These are phyloP conservation scores for Pulveroboletus sp. DNA, from an alignment of 768 basidiomycete genomes.

Conservation along the genomic window DNA sequence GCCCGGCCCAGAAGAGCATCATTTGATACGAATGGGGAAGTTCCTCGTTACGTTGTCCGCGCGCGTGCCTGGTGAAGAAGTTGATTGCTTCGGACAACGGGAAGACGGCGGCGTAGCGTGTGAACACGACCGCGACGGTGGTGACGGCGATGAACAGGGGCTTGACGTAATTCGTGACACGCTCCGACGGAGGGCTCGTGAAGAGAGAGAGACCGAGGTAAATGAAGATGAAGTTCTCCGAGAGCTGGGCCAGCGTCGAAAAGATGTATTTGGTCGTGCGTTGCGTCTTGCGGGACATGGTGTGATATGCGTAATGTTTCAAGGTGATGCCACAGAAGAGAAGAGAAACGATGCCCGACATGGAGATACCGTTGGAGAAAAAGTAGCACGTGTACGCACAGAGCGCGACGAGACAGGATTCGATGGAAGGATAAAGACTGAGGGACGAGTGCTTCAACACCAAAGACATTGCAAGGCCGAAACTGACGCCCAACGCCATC, in stretches of 20 bases:
- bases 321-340: slow-evolving; percentile 98
- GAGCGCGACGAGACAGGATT: slow-evolving; percentile 93
- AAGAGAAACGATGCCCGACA: slow-evolving; percentile 96
- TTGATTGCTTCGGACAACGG: slow-evolving; percentile 95
- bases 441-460: slow-evolving; percentile 93
- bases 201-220: slow-evolving; percentile 98
- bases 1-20: slow-evolving; percentile 99
- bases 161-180: slow-evolving; percentile 83
- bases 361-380: slow-evolving; percentile 92
- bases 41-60: slow-evolving; percentile 85
- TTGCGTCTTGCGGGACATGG: slow-evolving; percentile 94
- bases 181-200: slow-evolving; percentile 75
- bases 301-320: slow-evolving; percentile 99
- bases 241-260: slow-evolving; percentile 86
- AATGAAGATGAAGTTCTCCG: slow-evolving; percentile 99
- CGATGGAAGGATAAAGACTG: slow-evolving; percentile 84
- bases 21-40: slow-evolving; percentile 97
- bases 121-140: slow-evolving; percentile 88
- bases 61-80: slow-evolving; percentile 77
- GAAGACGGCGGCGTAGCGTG: slow-evolving; percentile 94
- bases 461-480: slow-evolving; percentile 87
- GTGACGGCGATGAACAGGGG: slow-evolving; percentile 93
- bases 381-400: slow-evolving; percentile 97
- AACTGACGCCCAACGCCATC: slow-evolving; percentile 88
- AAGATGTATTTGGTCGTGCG: slow-evolving; percentile 95